These are phyloP conservation scores for Leccinum aurantiacum DNA, from an alignment of 768 basidiomycete genomes.

Conservation along the genomic window DNA sequence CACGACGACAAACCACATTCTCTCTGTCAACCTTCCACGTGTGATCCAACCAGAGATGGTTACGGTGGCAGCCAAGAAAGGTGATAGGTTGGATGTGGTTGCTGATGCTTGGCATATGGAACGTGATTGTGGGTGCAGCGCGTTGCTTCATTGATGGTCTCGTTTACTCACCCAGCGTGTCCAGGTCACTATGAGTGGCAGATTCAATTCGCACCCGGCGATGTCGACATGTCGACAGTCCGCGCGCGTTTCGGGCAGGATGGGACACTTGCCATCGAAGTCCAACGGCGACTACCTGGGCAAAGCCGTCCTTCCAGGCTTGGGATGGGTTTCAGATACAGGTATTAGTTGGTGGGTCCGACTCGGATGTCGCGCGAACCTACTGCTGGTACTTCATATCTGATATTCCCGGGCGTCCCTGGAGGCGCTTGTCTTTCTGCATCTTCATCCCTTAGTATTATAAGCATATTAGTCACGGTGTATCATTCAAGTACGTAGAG, in stretches of 20 bases:
- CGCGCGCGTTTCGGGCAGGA: conserved; percentile 49
- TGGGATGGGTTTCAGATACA: conserved; percentile 33
- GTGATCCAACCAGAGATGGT: conserved; percentile 60
- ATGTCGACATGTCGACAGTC: conserved; percentile 54
- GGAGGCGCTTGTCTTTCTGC: conserved; percentile 8
- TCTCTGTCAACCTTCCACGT: conserved; percentile 50
- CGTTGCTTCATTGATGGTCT: background rate
- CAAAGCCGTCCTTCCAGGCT: conserved; percentile 25
- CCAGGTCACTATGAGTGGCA: conserved; percentile 65
- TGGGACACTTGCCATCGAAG: conserved; percentile 49
- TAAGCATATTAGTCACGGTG: conserved; percentile 17
- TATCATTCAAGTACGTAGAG: conserved; percentile 26
- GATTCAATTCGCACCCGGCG: conserved; percentile 51
- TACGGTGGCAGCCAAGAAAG: conserved; percentile 59
- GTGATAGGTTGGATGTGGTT: conserved; percentile 54
- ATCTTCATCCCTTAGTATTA: conserved; percentile 15
- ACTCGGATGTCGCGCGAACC: background rate
- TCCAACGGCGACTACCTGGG: conserved; percentile 32
- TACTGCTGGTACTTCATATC: conserved; percentile 6
- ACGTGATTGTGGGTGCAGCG: conserved; percentile 49
- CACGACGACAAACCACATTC: conserved; percentile 39
- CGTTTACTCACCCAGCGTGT: conserved; percentile 2
- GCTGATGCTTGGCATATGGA: conserved; percentile 67
- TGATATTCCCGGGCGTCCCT: background rate
- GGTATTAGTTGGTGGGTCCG: conserved; percentile 16